phyloP scores from a whole-genome alignment of 805 yeast genomes.

The Saccharomycopsis sp. region DNA sequence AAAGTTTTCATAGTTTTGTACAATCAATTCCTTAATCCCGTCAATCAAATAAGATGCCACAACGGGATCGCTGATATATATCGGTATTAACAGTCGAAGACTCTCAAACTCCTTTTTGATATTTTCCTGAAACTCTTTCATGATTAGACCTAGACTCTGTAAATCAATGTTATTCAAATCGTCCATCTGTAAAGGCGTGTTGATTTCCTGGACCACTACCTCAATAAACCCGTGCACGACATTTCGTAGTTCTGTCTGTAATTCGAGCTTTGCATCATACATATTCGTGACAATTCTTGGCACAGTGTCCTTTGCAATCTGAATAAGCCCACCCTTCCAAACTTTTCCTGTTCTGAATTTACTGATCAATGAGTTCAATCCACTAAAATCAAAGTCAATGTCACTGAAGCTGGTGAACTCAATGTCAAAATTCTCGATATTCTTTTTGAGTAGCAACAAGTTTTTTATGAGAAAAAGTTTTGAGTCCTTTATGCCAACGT shows the following conservation, averaged over 20 bases:
- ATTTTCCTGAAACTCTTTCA: constrained; percentile 38
- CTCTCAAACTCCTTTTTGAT: constrained; percentile 50
- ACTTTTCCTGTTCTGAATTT: constrained; percentile 30
- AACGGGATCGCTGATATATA: constrained; percentile 50
- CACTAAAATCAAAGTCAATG: constrained; percentile 74
- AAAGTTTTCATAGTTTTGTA: constrained; percentile 46
- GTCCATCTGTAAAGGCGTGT: constrained; percentile 36
- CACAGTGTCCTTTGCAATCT: constrained; percentile 57
- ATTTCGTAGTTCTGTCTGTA: constrained; percentile 65
- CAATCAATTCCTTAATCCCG: constrained; percentile 56
- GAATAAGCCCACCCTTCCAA: constrained; percentile 30
- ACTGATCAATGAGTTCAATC: constrained; percentile 49
- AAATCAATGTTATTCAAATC: neutral
- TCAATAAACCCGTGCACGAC: constrained; percentile 65
- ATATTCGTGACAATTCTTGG: constrained; percentile 77
- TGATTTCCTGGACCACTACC: constrained; percentile 42
- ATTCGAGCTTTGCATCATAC: constrained; percentile 71
- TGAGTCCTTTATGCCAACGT: constrained; percentile 49
- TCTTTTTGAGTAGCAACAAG: constrained; percentile 61
- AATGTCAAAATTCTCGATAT: constrained; percentile 71
- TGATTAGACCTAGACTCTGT: neutral
- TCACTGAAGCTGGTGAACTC: constrained; percentile 61
- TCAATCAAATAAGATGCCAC: constrained; percentile 49
- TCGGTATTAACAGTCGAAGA: constrained; percentile 42
- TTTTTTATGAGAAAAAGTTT: constrained; percentile 67